Evolutionary conservation across 306 rosid genomes (phyloP).

Genomic region (Heteromeles arbutifolia): DNA sequence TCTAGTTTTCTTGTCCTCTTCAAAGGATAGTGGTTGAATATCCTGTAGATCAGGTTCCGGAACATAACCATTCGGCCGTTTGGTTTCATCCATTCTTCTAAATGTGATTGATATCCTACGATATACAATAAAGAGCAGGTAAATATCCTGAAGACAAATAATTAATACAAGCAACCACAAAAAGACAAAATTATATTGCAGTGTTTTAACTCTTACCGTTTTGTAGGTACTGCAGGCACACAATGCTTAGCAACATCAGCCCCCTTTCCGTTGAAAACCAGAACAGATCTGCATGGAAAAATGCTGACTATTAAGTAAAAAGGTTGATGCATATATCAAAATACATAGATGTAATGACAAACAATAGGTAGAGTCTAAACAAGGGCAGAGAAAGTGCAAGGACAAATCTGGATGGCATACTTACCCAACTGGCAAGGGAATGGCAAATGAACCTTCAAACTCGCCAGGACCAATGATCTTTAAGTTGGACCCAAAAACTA

Average conservation of each 20-base stretch:
- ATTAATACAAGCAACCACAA: not conserved
- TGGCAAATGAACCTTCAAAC: conserved; percentile 53
- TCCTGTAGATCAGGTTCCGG: conserved; percentile 77
- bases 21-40: conserved; percentile 67
- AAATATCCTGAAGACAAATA: not conserved
- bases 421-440: conserved; percentile 83
- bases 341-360: not conserved
- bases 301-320: conserved; percentile 10
- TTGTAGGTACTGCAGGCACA: conserved; percentile 80
- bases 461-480: conserved; percentile 58
- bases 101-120: conserved; percentile 90
- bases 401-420: conserved; percentile 15
- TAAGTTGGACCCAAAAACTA: conserved; percentile 74
- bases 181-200: not conserved
- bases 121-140: conserved; percentile 2
- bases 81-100: conserved; percentile 75
- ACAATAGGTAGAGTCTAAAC: conserved; percentile 2
- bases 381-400: conserved; percentile 5
- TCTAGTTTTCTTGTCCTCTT: conserved; percentile 30
- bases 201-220: conserved; percentile 43
- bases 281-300: conserved; percentile 68
- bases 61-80: conserved; percentile 43
- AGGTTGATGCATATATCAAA: not conserved
- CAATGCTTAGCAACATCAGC: conserved; percentile 97
- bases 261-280: conserved; percentile 82